A percentile compares a stretch with the other conserved stretches of the same genome.
Conservation (phyloP, 768 basidiomycete species). For the Steccherinum ochraceum region DNA sequence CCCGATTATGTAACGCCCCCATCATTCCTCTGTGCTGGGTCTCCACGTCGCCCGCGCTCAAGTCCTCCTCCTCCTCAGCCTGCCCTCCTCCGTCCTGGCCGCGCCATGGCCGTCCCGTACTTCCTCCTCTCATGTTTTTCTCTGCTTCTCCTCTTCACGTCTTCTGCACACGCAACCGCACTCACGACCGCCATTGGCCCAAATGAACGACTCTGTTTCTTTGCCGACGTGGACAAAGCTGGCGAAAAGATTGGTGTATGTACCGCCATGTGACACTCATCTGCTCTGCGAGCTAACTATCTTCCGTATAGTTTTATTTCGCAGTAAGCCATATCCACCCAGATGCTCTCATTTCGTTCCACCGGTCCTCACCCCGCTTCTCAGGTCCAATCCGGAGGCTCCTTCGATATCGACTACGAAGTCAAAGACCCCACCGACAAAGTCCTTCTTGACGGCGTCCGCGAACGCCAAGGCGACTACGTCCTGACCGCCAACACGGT, state of each 20-base stretch:
- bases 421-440: slow-evolving; percentile 89
- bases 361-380: neutral
- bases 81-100: neutral
- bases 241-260: slow-evolving; percentile 87
- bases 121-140: slow-evolving; percentile 14
- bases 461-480: slow-evolving; percentile 94
- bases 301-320: slow-evolving; percentile 84
- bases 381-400: slow-evolving; percentile 94
- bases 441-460: slow-evolving; percentile 78
- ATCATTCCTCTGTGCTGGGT: neutral
- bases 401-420: slow-evolving; percentile 93
- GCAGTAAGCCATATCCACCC: slow-evolving; percentile 65
- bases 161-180: slow-evolving; percentile 43
- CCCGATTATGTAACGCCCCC: neutral
- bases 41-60: neutral
- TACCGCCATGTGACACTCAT: slow-evolving; percentile 18
- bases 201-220: slow-evolving; percentile 87
- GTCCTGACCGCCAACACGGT: slow-evolving; percentile 90
- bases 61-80: slow-evolving; percentile 8
- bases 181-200: slow-evolving; percentile 74
- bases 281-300: neutral
- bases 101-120: slow-evolving; percentile 15
- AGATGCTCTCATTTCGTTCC: too few relatives aligned
- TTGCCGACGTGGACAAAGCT: slow-evolving; percentile 92
- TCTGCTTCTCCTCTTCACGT: slow-evolving; percentile 13